Evolutionary conservation across 495 filamentous ascomycete species (phyloP).

Genomic region (Penicillium cinerascens): DNA sequence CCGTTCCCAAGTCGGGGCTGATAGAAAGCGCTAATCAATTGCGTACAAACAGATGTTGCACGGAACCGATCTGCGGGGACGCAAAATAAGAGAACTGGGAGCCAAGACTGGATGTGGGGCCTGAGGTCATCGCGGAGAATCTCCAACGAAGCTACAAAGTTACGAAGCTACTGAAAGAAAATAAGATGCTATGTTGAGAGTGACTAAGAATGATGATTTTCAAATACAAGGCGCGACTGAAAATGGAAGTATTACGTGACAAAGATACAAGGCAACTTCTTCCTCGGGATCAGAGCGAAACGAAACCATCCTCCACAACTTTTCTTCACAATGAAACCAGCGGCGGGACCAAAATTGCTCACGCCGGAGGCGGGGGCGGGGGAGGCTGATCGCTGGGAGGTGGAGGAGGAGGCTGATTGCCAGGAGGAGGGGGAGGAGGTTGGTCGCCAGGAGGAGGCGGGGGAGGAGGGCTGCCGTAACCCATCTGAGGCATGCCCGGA

Average conservation of each 20-base stretch:
- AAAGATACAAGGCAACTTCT: neutral
- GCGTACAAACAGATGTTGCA: neutral
- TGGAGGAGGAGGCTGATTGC: conserved; percentile 64
- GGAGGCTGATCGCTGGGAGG: conserved; percentile 68
- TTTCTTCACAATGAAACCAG: neutral
- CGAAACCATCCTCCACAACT: neutral
- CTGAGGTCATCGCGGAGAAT: conserved; percentile 11
- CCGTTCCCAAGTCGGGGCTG: neutral
- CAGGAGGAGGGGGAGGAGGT: conserved; percentile 53
- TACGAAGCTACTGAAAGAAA: neutral
- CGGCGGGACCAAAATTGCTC: conserved; percentile 6
- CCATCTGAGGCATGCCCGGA: conserved; percentile 66
- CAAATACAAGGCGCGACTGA: neutral
- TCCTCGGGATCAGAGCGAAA: neutral
- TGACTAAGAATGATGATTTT: neutral
- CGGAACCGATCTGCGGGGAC: conserved; percentile 5
- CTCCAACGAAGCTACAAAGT: neutral
- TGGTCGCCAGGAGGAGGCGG: conserved; percentile 54
- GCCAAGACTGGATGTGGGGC: conserved; percentile 16
- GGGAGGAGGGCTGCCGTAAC: conserved; percentile 54
- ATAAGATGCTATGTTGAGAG: neutral
- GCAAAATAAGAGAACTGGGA: conserved; percentile 13
- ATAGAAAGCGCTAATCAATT: neutral
- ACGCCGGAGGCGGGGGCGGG: conserved; percentile 62
- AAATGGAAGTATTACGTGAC: neutral